Evolutionary conservation across 495 filamentous ascomycete genomes (phyloP), one percentile per base, ranked within the genome.

Genomic region (Stereocaulon alpinum): DNA sequence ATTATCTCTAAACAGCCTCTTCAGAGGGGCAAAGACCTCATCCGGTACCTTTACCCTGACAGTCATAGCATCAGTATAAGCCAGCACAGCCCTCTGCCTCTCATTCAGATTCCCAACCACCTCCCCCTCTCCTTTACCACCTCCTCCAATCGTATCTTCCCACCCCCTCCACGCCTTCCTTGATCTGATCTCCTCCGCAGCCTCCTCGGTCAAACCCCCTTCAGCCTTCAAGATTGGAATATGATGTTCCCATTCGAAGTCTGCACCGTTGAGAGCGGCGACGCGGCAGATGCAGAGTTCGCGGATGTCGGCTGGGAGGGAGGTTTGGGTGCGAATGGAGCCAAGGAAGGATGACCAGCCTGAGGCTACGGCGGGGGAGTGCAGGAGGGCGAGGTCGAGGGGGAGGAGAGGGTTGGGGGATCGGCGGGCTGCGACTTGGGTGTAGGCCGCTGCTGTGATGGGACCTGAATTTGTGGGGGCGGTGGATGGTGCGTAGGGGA

Each of bases 281-380:
- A 91, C 84, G 34, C 87, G 78, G 63, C 81, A 86, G 56, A 93
- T 89, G 56, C 84, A 82, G 6, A 89, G 66, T 70, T 93, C 88
- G 20, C 84, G 79, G 40, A 86, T 66, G 47, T 82, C 76, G 6
- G 78, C 77, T 0, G 78, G 66, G 1, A 91, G 71, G 24, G 71
- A 71, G 5, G 85, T 87, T 61, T 77, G 72, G 12, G 83, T 87
- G 61, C 88, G 81, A 37, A 93, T 78, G 43, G 88, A 83, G 42
- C 83, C 83, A 17, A 91, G 76, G 71, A 93, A 90, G 37, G 80
- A 73, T 73, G 91, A 91, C 86, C 87, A 93, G 2, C 88, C 88
- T 66, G 88, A 80, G 2, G 88, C 82, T 0, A 92, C 75, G 3
- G 82, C 73, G 30, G 83, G 87, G 9, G 83, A 79, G 73, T 92